Evolutionary conservation across 768 basidiomycete genomes (phyloP).

Genomic region (Thelephora ganbajun): DNA sequence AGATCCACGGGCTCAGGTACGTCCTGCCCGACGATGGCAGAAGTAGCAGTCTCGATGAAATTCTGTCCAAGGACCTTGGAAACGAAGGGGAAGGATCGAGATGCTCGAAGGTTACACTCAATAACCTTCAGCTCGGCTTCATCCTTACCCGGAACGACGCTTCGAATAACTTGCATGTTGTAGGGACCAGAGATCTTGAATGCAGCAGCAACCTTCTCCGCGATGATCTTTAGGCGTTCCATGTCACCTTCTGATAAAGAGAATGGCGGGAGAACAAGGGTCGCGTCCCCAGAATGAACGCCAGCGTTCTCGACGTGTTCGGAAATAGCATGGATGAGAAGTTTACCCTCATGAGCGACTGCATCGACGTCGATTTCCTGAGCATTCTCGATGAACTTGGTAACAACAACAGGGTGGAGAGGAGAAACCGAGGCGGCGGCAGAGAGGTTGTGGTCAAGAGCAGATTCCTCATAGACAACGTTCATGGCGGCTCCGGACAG

Average conservation of each 20-base stretch:
- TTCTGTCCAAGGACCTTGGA: conserved; percentile 96
- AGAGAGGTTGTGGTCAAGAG: conserved; percentile 87
- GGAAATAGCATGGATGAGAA: conserved; percentile 90
- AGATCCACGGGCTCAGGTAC: conserved; percentile 87
- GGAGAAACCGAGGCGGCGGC: conserved; percentile 94
- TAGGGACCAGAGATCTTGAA: conserved; percentile 97
- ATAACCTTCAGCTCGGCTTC: conserved; percentile 84
- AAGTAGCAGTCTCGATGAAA: conserved; percentile 89
- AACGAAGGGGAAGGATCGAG: conserved; percentile 97
- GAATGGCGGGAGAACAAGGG: conserved; percentile 91
- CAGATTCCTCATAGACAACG: conserved; percentile 85
- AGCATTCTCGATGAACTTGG: conserved; percentile 96
- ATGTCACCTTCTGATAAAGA: conserved; percentile 66
- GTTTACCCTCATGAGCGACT: conserved; percentile 83
- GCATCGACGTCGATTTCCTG: conserved; percentile 98
- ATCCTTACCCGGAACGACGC: conserved; percentile 35
- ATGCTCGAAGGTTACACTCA: conserved; percentile 96
- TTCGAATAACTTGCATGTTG: conserved; percentile 99
- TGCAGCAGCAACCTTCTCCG: conserved; percentile 86
- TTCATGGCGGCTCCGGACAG: conserved; percentile 99
- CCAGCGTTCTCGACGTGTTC: conserved; percentile 99
- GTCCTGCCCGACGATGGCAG: conserved; percentile 72
- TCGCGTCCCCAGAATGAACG: conserved; percentile 97
- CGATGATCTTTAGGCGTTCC: conserved; percentile 80
- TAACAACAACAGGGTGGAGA: conserved; percentile 93